phyloP scores from a whole-genome alignment of 1,139 yeast genomes.

The Lodderomyces theae region DNA sequence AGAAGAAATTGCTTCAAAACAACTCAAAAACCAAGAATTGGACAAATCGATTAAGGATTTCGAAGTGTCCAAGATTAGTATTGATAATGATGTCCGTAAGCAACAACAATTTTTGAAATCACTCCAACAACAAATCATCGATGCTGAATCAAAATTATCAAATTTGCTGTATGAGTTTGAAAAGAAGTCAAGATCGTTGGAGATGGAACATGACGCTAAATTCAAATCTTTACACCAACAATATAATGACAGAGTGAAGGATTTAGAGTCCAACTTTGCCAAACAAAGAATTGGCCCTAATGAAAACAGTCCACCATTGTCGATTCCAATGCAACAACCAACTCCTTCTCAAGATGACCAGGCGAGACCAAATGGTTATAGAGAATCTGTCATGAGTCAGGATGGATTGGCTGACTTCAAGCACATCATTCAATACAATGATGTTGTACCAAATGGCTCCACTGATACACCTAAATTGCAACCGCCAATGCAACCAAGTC shows the following conservation, averaged over 20 bases:
- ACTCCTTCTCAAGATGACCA: slow-evolving; percentile 10
- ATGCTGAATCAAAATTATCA: slow-evolving; percentile 11
- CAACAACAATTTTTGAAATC: slow-evolving; percentile 10
- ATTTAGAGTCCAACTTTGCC: slow-evolving; percentile 9
- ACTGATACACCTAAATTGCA: neutral
- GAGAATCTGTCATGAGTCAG: slow-evolving; percentile 17
- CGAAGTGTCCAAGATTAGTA: slow-evolving; percentile 20
- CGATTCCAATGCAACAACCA: slow-evolving; percentile 14
- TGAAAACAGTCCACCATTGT: slow-evolving; percentile 10
- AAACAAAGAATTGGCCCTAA: slow-evolving; percentile 6
- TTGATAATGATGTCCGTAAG: slow-evolving; percentile 20
- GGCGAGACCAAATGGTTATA: slow-evolving; percentile 4
- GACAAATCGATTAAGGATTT: slow-evolving; percentile 23
- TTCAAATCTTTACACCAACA: slow-evolving; percentile 11
- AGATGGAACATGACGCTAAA: slow-evolving; percentile 14
- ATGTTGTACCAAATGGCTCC: slow-evolving; percentile 20
- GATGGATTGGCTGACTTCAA: slow-evolving; percentile 44
- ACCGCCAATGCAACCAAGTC: slow-evolving; percentile 5
- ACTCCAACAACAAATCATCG: slow-evolving; percentile 11
- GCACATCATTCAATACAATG: slow-evolving; percentile 41
- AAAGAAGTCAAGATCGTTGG: slow-evolving; percentile 9
- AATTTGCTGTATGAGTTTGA: slow-evolving; percentile 13
- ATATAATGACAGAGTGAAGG: slow-evolving; percentile 11
- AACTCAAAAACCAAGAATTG: slow-evolving; percentile 20
- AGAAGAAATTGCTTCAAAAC: slow-evolving; percentile 21